Base-by-base conservation (phyloP, 345 rosid genomes). In the Linum trigynum region DNA sequence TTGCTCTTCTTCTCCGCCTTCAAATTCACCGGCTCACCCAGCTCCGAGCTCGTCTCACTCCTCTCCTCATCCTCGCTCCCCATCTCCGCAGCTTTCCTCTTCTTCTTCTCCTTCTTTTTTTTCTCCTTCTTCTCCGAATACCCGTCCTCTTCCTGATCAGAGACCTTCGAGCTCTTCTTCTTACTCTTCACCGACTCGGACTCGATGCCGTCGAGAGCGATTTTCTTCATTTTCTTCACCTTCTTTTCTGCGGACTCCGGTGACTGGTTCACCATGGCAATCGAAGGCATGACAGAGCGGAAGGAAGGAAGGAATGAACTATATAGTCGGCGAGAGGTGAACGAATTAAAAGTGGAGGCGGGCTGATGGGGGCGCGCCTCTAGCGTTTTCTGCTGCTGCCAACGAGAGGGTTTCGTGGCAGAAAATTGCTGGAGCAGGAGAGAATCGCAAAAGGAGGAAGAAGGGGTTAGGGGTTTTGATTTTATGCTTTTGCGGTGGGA, bases 201-300 rank as follows among this genome's bases (percentile, higher is more conserved):
- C 39, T 59, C 62, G 14, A 35, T 36, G 8, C 14, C 38, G 2
- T 59, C 62, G 39, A 35, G 39, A 59, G 60, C 60, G 35, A 59
- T 12, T 14, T 62, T 62, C 65, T 62, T 62, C 90, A 83, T 84
- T 81, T 81, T 87, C 80, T 80, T 86, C 76, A 77, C 92, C 51
- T 71, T 72, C 58, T 57, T 68, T 69, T 79, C 76, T 8, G 76
- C 77, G 57, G 74, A 63, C 39, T 70, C 72, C 2, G 65, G 39
- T 15, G 64, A 37, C 41, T 38, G 43, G 55, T 77, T 78, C 1
- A 76, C 67, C 5, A 83, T 37, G 57, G 77, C 73, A 45, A 85
- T 8, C 3, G 87, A 83, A 76, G 95, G 91, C 95, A 89, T 92
- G 71, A 50, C 12, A 2, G 2, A 48, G 9, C 14, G 3, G 53